Conservation (phyloP, 257 asterid genomes). For the Jasminum sambac region DNA sequence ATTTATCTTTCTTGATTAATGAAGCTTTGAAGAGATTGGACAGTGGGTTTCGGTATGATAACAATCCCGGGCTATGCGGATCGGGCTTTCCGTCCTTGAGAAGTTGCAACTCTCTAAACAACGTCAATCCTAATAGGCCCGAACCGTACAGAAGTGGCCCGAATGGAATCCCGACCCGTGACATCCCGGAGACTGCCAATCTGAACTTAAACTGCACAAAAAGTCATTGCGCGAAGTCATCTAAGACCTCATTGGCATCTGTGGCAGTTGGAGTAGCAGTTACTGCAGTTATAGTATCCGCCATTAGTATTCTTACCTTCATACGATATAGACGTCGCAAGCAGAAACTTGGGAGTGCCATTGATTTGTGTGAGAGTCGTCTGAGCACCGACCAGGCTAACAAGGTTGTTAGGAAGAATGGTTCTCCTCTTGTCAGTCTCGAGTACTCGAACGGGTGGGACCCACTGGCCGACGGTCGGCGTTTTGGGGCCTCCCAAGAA, state of each 20-base stretch:
- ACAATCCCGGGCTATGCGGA: constrained; percentile 82
- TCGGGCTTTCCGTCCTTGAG: constrained; percentile 58
- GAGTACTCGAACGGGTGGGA: constrained; percentile 96
- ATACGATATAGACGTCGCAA: constrained; percentile 50
- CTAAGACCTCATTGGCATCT: constrained; percentile 61
- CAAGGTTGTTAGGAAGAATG: constrained; percentile 54
- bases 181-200: constrained; percentile 84
- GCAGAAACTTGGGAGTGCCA: constrained; percentile 50
- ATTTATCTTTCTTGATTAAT: constrained; percentile 28
- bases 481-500: constrained; percentile 67
- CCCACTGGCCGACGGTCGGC: constrained; percentile 79
- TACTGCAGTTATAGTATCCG: constrained; percentile 41
- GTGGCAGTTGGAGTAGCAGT: constrained; percentile 57
- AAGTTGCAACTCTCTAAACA: constrained; percentile 47
- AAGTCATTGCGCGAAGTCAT: constrained; percentile 46
- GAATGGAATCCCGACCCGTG: constrained; percentile 45
- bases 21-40: constrained; percentile 80
- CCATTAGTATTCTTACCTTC: constrained; percentile 47
- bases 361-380: constrained; percentile 39
- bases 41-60: constrained; percentile 66
- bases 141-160: constrained; percentile 64
- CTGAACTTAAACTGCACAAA: constrained; percentile 64
- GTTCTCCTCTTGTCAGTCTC: constrained; percentile 87
- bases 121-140: constrained; percentile 43
- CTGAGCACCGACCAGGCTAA: constrained; percentile 46